A percentile compares a stretch with the other conserved stretches of the same genome.
These are phyloP conservation scores for Fusarium brevicatenulatum DNA, from an alignment of 2,329 filamentous ascomycete species.

Conservation along the genomic window DNA sequence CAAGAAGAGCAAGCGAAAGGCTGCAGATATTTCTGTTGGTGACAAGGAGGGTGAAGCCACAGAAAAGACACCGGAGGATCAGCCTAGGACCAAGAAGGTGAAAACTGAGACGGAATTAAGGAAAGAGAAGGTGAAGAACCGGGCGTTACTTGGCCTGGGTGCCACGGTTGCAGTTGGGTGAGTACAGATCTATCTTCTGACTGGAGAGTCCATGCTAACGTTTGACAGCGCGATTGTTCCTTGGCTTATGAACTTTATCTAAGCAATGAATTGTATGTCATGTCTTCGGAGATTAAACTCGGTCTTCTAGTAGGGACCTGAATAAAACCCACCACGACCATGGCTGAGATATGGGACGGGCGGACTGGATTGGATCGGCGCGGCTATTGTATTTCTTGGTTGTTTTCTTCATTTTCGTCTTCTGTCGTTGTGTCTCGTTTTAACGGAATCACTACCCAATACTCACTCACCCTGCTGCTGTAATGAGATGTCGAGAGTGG, in stretches of 20 bases:
- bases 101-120: conserved; percentile 84
- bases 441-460: conserved; percentile 37
- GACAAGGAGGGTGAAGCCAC: conserved; percentile 58
- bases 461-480: conserved; percentile 14
- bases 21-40: conserved; percentile 75
- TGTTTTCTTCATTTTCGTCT: conserved; percentile 31
- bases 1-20: conserved; percentile 77
- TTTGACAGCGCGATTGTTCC: conserved; percentile 57
- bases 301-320: conserved; percentile 8
- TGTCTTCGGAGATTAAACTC: conserved; percentile 30
- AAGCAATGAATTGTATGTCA: conserved; percentile 43
- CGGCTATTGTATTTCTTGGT: conserved; percentile 39
- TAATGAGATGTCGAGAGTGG: conserved; percentile 17
- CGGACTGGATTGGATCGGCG: conserved; percentile 46
- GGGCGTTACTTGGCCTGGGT: conserved; percentile 85
- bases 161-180: conserved; percentile 92
- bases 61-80: conserved; percentile 51
- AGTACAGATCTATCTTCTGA: conserved; percentile 53
- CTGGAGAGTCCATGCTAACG: conserved; percentile 24
- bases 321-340: conserved; percentile 31
- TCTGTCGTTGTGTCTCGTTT: conserved; percentile 29
- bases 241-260: conserved; percentile 63
- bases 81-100: conserved; percentile 75
- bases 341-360: conserved; percentile 39
- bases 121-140: conserved; percentile 86